These are phyloP conservation scores for Phalaenopsis equestris DNA, from an alignment of 106 monocot species.

Conservation along the genomic window DNA sequence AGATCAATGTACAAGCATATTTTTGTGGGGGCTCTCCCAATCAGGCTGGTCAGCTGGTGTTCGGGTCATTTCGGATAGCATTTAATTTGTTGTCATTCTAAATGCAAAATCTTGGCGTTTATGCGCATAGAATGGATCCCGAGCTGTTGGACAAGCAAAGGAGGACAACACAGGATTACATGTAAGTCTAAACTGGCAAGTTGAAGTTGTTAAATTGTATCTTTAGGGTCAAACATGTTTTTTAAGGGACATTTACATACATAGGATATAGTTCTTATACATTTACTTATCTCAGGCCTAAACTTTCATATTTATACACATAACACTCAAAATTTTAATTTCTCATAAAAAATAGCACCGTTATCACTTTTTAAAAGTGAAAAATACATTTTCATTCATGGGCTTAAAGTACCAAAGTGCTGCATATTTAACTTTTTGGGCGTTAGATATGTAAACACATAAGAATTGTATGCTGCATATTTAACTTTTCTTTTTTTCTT, in stretches of 20 bases:
- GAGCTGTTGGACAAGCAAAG: conserved; percentile 3
- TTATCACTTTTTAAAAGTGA: too few relatives aligned
- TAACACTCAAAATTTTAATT: too few relatives aligned
- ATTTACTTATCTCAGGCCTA: too few relatives aligned
- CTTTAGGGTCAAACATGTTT: neutral
- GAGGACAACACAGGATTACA: conserved; percentile 1
- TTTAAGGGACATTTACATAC: neutral
- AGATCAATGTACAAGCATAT: neutral
- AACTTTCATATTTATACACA: too few relatives aligned
- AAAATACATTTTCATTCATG: too few relatives aligned
- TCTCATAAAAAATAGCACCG: too few relatives aligned
- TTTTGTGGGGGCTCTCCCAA: neutral
- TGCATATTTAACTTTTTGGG: too few relatives aligned
- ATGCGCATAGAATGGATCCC: conserved; percentile 7
- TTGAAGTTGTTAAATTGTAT: neutral
- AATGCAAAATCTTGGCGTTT: conserved; percentile 6
- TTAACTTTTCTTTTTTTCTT: too few relatives aligned
- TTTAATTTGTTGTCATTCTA: neutral
- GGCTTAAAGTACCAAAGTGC: too few relatives aligned
- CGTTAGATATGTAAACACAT: too few relatives aligned
- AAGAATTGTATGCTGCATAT: too few relatives aligned
- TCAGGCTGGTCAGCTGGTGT: neutral
- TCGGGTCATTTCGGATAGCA: neutral
- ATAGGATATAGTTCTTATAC: too few relatives aligned
- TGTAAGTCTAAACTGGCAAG: neutral